Percentiles rank a stretch among this genome's conserved stretches.
These are phyloP conservation scores for Globisporangium uncinulatum DNA, from an alignment of 352 stramenopile genomes.

Conservation along the genomic window DNA sequence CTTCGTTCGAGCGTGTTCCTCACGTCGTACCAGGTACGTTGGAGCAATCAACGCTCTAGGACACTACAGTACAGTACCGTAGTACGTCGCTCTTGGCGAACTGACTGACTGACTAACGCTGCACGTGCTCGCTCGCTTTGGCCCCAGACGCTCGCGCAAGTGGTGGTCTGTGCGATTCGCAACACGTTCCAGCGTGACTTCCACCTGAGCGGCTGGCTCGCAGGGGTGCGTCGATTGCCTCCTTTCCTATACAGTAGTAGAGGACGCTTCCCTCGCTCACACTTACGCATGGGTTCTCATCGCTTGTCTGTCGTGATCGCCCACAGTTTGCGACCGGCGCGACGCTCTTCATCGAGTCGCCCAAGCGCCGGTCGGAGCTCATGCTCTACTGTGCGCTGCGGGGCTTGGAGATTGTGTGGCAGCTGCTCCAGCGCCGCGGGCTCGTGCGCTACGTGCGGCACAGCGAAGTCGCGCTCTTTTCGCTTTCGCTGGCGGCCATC, in stretches of 20 bases:
- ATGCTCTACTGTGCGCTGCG: slow-evolving; percentile 81
- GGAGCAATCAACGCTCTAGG: too few species aligned
- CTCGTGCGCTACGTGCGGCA: slow-evolving; percentile 73
- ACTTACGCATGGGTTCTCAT: slow-evolving; percentile 1
- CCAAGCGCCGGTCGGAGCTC: slow-evolving; percentile 77
- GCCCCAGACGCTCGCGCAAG: slow-evolving; percentile 54
- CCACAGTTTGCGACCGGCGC: slow-evolving; percentile 46
- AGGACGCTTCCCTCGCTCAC: not conserved
- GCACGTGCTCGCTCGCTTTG: not conserved
- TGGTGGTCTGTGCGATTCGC: slow-evolving; percentile 64
- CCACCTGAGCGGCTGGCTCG: slow-evolving; percentile 30
- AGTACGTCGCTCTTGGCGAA: not conserved
- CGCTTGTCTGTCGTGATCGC: not conserved
- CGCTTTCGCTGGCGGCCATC: slow-evolving; percentile 77
- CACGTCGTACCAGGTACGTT: slow-evolving; percentile 57
- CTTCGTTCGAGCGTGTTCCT: slow-evolving; percentile 21
- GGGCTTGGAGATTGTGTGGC: slow-evolving; percentile 77
- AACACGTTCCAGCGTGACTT: slow-evolving; percentile 72
- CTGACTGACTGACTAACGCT: not conserved
- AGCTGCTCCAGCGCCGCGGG: slow-evolving; percentile 55
- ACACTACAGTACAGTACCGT: not conserved
- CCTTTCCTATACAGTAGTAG: not conserved
- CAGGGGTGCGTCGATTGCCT: slow-evolving; percentile 33
- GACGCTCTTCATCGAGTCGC: slow-evolving; percentile 72
- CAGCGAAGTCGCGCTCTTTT: slow-evolving; percentile 79